phyloP scores from a whole-genome alignment of 352 stramenopile species.

The Lagenidium sp. region DNA sequence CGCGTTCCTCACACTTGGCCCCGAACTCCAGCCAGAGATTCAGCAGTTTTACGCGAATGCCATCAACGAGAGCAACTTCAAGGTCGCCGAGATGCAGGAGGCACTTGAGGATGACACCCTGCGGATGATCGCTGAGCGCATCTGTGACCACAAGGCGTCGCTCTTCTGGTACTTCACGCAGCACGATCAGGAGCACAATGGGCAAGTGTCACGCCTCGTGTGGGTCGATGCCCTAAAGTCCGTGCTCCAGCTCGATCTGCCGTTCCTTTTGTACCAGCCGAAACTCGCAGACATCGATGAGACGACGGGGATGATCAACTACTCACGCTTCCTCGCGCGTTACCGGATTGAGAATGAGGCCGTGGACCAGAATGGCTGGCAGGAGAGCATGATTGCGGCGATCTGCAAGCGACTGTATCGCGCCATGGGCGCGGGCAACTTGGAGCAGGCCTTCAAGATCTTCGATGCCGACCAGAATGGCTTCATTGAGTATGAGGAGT shows the following conservation, averaged over 20 bases:
- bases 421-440: conserved; percentile 82
- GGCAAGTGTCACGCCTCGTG: conserved; percentile 74
- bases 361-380: conserved; percentile 82
- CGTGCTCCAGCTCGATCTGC: conserved; percentile 88
- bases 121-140: conserved; percentile 91
- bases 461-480: conserved; percentile 88
- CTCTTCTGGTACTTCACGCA: conserved; percentile 94
- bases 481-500: conserved; percentile 93
- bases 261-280: conserved; percentile 86
- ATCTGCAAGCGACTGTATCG: conserved; percentile 92
- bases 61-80: conserved; percentile 76
- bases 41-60: conserved; percentile 92
- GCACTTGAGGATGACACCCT: conserved; percentile 83
- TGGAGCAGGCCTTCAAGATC: conserved; percentile 86
- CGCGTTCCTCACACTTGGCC: conserved; percentile 86
- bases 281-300: conserved; percentile 84
- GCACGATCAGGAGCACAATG: conserved; percentile 86
- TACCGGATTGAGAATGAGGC: conserved; percentile 89
- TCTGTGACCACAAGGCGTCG: conserved; percentile 88
- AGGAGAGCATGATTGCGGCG: conserved; percentile 85
- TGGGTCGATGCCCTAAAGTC: conserved; percentile 89
- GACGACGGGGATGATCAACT: conserved; percentile 81
- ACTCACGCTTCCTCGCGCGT: conserved; percentile 89
- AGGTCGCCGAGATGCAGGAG: conserved; percentile 64
- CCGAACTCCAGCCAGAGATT: conserved; percentile 89